phyloP scores from a whole-genome alignment of 345 rosid species.

The Euphorbia pulcherrima region DNA sequence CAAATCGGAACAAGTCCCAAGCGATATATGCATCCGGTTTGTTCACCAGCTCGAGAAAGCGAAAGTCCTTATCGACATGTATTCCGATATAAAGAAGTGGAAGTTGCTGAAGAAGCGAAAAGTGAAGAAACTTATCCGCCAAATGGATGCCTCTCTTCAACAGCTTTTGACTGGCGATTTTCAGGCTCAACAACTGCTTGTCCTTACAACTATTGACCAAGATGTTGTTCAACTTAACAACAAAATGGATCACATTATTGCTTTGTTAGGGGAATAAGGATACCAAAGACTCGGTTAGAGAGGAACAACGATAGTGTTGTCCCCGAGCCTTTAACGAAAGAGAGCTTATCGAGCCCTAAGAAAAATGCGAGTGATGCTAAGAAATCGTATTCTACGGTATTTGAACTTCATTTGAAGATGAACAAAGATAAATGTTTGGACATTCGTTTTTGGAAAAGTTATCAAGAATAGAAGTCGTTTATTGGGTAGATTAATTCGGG shows the following conservation, averaged over 20 bases:
- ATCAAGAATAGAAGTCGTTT: too few species aligned
- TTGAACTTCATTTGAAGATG: neutral
- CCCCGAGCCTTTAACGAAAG: neutral
- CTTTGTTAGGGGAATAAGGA: neutral
- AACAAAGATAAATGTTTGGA: neutral
- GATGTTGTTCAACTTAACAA: neutral
- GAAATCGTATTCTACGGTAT: neutral
- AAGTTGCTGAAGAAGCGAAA: slow-evolving; percentile 7
- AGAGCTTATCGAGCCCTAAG: slow-evolving; percentile 7
- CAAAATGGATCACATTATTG: neutral
- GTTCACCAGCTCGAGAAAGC: neutral
- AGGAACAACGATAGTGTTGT: too few species aligned
- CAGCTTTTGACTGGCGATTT: neutral
- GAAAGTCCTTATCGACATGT: neutral
- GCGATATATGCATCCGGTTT: neutral
- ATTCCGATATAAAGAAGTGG: slow-evolving; percentile 3
- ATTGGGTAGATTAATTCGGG: too few species aligned
- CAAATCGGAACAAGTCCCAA: neutral
- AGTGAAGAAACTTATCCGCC: neutral
- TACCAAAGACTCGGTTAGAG: too few species aligned
- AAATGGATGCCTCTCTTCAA: slow-evolving; percentile 7
- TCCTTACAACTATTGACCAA: neutral
- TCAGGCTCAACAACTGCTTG: neutral
- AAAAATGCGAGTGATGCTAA: neutral
- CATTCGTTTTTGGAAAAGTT: neutral